phyloP scores from a whole-genome alignment of 768 basidiomycete genomes.

The Hemileccinum impolitum region DNA sequence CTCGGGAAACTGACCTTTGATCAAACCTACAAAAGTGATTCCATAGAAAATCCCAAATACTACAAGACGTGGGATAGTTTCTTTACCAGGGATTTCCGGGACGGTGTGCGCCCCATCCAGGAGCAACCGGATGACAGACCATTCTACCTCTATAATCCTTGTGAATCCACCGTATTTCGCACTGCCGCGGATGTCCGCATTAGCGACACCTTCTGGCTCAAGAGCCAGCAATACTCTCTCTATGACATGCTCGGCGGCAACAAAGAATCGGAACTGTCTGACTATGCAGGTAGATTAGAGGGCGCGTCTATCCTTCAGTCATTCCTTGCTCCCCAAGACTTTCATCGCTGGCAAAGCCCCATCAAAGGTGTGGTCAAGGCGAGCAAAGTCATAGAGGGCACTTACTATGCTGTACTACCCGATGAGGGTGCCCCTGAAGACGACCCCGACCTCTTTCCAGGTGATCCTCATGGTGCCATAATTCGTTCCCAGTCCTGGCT shows the following conservation, averaged over 20 bases:
- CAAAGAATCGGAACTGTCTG: too few species aligned
- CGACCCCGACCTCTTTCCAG: background rate
- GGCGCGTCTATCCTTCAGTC: too few species aligned
- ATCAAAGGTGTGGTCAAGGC: too few species aligned
- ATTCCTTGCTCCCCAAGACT: slow-evolving; percentile 48
- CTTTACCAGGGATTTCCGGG: slow-evolving; percentile 42
- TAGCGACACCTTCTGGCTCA: slow-evolving; percentile 54
- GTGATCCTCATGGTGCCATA: slow-evolving; percentile 18
- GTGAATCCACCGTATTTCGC: slow-evolving; percentile 47
- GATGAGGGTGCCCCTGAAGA: slow-evolving; percentile 8
- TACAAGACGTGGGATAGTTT: slow-evolving; percentile 47
- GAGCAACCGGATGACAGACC: background rate
- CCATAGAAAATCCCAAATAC: background rate
- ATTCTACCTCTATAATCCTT: slow-evolving; percentile 49
- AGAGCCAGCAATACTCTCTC: slow-evolving; percentile 56
- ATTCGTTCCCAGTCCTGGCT: slow-evolving; percentile 40
- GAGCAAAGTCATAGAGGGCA: too few species aligned
- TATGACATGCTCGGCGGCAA: slow-evolving; percentile 52
- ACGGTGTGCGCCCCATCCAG: slow-evolving; percentile 13
- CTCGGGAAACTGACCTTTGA: background rate
- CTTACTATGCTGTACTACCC: slow-evolving; percentile 14
- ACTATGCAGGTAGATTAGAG: too few species aligned
- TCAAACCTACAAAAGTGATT: background rate
- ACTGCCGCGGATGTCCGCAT: slow-evolving; percentile 35
- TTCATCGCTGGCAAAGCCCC: slow-evolving; percentile 63